These are phyloP conservation scores for Sporothrix pseudoabietina DNA, from an alignment of 2,329 filamentous ascomycete genomes.

Conservation along the genomic window DNA sequence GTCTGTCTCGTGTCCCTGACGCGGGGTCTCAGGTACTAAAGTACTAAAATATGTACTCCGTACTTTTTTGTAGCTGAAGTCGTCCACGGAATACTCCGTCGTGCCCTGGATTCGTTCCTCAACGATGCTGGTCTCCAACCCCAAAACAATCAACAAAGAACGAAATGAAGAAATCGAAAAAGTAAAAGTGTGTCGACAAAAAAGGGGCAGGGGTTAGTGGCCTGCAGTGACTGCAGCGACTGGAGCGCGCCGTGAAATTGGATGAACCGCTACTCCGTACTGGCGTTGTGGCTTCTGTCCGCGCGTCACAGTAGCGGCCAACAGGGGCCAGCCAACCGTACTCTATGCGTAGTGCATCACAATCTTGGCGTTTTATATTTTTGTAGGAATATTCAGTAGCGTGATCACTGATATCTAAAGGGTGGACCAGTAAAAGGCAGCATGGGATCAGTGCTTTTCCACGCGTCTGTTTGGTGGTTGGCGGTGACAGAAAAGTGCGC, in stretches of 20 bases:
- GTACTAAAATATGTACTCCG: neutral
- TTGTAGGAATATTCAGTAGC: neutral
- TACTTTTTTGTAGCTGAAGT: too few species aligned
- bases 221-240: neutral
- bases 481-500: too few species aligned
- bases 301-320: too few species aligned
- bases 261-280: neutral
- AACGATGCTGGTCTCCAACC: neutral
- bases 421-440: neutral
- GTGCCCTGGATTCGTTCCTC: neutral
- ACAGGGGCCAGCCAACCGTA: too few species aligned
- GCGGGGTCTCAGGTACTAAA: neutral
- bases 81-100: neutral
- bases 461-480: too few species aligned
- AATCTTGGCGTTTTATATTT: conserved; percentile 1
- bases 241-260: neutral
- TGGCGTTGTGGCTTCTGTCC: neutral
- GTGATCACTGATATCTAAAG: neutral
- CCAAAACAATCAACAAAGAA: neutral
- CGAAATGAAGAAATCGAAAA: neutral
- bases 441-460: neutral
- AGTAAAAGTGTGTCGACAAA: neutral
- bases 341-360: neutral
- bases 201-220: neutral
- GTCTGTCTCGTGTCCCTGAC: neutral